Conservation (phyloP, 2,329 filamentous ascomycete genomes). For the Ceratocystis destructans region DNA sequence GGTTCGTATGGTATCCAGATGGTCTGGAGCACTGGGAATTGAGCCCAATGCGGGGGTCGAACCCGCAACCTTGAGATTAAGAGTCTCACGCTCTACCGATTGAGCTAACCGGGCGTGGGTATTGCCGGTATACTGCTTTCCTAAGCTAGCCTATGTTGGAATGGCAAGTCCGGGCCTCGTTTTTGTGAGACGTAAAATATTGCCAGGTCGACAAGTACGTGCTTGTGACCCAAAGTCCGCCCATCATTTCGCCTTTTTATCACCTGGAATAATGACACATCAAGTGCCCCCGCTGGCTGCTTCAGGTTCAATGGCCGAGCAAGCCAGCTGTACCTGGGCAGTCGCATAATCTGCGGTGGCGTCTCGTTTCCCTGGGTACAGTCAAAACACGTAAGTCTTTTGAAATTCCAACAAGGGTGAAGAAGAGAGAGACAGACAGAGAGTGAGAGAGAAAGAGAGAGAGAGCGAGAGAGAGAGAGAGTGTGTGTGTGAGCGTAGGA, state of each 20-base stretch:
- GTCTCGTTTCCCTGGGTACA: not conserved
- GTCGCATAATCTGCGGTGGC: not conserved
- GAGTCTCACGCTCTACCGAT: constrained; percentile 64
- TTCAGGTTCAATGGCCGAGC: not conserved
- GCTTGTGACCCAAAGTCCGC: too few species aligned
- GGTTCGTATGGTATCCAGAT: constrained; percentile 9
- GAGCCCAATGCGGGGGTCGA: constrained; percentile 28
- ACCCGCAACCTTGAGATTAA: constrained; percentile 37
- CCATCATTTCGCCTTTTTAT: not conserved
- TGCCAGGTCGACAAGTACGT: too few species aligned
- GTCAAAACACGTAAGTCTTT: not conserved
- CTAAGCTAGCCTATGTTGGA: not conserved
- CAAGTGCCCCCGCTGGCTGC: not conserved
- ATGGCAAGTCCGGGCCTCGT: not conserved
- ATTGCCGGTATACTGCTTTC: too few species aligned
- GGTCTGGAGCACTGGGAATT: constrained; percentile 20
- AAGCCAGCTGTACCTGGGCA: not conserved
- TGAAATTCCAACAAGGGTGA: not conserved
- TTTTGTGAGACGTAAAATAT: not conserved
- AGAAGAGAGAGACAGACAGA: too few species aligned
- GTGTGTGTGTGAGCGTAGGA: too few species aligned
- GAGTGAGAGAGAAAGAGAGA: too few species aligned
- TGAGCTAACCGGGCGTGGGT: constrained; percentile 44
- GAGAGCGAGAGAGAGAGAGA: too few species aligned
- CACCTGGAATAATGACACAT: not conserved